Conservation (phyloP, 2,329 filamentous ascomycete species). For the Fusarium sarcochroum region DNA sequence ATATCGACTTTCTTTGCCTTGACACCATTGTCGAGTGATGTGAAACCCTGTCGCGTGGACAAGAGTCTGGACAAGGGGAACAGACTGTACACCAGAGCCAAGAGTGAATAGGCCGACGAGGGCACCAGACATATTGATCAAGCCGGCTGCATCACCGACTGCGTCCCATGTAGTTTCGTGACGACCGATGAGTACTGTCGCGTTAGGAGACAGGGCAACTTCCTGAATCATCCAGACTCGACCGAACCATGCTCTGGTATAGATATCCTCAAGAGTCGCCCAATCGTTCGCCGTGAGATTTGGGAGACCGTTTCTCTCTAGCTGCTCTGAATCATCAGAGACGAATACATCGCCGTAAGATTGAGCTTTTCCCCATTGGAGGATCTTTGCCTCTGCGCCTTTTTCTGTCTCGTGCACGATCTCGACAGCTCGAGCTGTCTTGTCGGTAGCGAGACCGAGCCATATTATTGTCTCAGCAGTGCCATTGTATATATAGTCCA, state of each 20-base stretch:
- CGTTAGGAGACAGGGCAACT: conserved; percentile 39
- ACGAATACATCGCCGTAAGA: conserved; percentile 36
- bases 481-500: conserved; percentile 41
- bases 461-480: conserved; percentile 43
- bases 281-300: conserved; percentile 32
- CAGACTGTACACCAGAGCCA: neutral
- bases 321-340: conserved; percentile 27
- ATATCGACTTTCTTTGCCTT: conserved; percentile 25
- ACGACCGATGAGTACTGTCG: conserved; percentile 42
- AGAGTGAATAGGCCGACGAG: conserved; percentile 32
- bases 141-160: conserved; percentile 33
- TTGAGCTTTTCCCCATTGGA: conserved; percentile 30
- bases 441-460: conserved; percentile 33
- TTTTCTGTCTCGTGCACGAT: conserved; percentile 15
- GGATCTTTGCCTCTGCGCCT: conserved; percentile 30
- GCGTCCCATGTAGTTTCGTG: conserved; percentile 36
- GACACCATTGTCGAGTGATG: conserved; percentile 39
- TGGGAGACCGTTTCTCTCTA: conserved; percentile 36
- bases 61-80: conserved; percentile 26
- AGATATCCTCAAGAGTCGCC: conserved; percentile 33
- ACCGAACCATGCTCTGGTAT: conserved; percentile 45
- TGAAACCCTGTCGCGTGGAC: conserved; percentile 37
- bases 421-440: conserved; percentile 23
- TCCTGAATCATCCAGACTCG: conserved; percentile 52
- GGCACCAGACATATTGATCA: conserved; percentile 29